A percentile compares a stretch with the other conserved stretches of the same genome.
phyloP scores from a whole-genome alignment of 73 alveolate species.

The Paramecium sexaurelia region DNA sequence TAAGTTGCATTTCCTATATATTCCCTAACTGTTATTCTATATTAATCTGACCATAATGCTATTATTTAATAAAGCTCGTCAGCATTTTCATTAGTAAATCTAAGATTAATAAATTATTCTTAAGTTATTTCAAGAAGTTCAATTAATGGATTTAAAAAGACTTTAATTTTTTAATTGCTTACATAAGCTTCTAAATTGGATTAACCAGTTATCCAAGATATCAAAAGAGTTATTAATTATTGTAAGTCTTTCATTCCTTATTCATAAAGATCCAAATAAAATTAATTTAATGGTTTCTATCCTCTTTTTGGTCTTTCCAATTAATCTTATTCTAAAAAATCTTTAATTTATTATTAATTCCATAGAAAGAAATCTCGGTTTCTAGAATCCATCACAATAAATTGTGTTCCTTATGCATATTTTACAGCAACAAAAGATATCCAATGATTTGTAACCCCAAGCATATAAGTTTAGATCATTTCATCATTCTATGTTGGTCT shows the following conservation, averaged over 20 bases:
- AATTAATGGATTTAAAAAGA: neutral
- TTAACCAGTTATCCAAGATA: slow-evolving; percentile 47
- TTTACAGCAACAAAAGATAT: slow-evolving; percentile 9
- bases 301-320: slow-evolving; percentile 49
- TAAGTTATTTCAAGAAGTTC: neutral
- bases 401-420: neutral
- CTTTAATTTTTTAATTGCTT: neutral
- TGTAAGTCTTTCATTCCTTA: slow-evolving; percentile 41
- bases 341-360: neutral
- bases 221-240: neutral
- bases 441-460: slow-evolving; percentile 52
- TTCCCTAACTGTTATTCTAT: neutral
- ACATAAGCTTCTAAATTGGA: slow-evolving; percentile 16
- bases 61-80: neutral
- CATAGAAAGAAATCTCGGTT: slow-evolving; percentile 36
- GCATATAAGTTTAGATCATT: slow-evolving; percentile 19
- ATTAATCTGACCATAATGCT: slow-evolving; percentile 39
- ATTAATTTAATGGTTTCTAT: neutral
- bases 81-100: neutral
- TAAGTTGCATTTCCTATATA: slow-evolving; percentile 7
- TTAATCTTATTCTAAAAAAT: neutral
- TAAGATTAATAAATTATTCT: neutral
- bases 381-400: slow-evolving; percentile 31
- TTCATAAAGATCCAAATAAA: slow-evolving; percentile 29
- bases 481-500: neutral